A percentile compares a stretch with the other conserved stretches of the same genome.
Conservation (phyloP, 2,329 filamentous ascomycete species). For the Penicillium sp. region DNA sequence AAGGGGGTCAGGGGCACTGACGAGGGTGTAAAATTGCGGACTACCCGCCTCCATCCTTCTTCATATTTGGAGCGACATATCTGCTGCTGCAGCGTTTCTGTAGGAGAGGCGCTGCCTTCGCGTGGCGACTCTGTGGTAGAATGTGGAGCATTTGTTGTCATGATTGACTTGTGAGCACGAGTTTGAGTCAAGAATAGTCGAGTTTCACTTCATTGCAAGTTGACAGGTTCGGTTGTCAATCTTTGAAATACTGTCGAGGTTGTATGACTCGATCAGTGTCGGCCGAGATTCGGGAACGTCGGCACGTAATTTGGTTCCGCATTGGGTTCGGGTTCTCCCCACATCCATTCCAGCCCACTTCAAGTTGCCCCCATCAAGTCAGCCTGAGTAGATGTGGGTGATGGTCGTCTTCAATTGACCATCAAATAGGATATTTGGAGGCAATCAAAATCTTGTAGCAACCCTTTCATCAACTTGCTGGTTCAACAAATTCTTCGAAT, state of each 20-base stretch:
- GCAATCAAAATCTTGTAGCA: no score
- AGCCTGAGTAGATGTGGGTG: no score
- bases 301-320: not conserved
- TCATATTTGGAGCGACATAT: conserved; percentile 37
- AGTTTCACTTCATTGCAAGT: no score
- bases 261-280: not conserved
- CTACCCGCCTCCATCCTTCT: conserved; percentile 40
- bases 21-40: conserved; percentile 51
- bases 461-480: no score
- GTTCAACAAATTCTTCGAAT: no score
- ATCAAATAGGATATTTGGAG: no score
- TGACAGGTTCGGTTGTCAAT: no score
- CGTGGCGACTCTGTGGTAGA: not conserved
- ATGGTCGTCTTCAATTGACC: no score
- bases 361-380: no score
- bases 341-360: not conserved
- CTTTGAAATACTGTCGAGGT: no score
- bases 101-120: not conserved
- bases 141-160: not conserved
- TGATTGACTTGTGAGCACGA: not conserved
- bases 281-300: conserved; percentile 1
- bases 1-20: conserved; percentile 23
- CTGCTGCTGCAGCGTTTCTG: not conserved
- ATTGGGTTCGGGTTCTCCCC: conserved; percentile 1
- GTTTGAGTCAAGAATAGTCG: not conserved